Evolutionary conservation across 2,329 filamentous ascomycete species (phyloP).

Genomic region (Curvularia spicifera): DNA sequence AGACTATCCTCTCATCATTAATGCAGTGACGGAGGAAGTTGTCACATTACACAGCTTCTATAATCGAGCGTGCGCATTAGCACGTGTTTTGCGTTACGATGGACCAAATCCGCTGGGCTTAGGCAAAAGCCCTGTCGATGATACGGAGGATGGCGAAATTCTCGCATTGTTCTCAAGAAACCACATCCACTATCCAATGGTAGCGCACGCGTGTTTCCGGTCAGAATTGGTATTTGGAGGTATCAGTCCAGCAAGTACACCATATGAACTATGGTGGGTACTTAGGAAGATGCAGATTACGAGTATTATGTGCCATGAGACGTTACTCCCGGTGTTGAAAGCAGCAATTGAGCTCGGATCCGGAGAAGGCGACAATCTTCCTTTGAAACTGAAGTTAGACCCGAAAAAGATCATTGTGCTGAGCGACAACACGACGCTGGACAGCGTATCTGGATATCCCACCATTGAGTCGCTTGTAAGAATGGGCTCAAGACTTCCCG

Average conservation of each 20-base stretch:
- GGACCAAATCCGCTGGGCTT: slow-evolving; percentile 37
- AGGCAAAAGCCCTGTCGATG: slow-evolving; percentile 28
- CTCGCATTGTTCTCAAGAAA: slow-evolving; percentile 37
- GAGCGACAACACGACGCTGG: slow-evolving; percentile 29
- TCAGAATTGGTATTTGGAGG: slow-evolving; percentile 41
- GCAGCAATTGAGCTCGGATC: slow-evolving; percentile 36
- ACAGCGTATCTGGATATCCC: slow-evolving; percentile 27
- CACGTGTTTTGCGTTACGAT: slow-evolving; percentile 35
- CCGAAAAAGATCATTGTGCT: slow-evolving; percentile 35
- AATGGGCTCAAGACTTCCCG: slow-evolving; percentile 25
- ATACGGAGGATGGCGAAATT: slow-evolving; percentile 40
- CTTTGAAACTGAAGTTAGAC: slow-evolving; percentile 32
- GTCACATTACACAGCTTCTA: slow-evolving; percentile 41
- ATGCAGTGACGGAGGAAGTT: slow-evolving; percentile 32
- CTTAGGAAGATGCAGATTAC: slow-evolving; percentile 43
- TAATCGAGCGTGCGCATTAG: slow-evolving; percentile 32
- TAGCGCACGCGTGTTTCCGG: slow-evolving; percentile 42
- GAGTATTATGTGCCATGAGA: slow-evolving; percentile 38
- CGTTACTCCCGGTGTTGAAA: slow-evolving; percentile 31
- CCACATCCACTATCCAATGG: slow-evolving; percentile 41
- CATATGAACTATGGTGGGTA: slow-evolving; percentile 44
- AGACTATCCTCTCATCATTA: slow-evolving; percentile 42
- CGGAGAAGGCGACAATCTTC: slow-evolving; percentile 30
- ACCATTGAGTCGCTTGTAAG: slow-evolving; percentile 38
- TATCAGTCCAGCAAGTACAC: slow-evolving; percentile 41